These are phyloP conservation scores for Paradendryphiella salina DNA, from an alignment of 2,329 filamentous ascomycete genomes.

Conservation along the genomic window DNA sequence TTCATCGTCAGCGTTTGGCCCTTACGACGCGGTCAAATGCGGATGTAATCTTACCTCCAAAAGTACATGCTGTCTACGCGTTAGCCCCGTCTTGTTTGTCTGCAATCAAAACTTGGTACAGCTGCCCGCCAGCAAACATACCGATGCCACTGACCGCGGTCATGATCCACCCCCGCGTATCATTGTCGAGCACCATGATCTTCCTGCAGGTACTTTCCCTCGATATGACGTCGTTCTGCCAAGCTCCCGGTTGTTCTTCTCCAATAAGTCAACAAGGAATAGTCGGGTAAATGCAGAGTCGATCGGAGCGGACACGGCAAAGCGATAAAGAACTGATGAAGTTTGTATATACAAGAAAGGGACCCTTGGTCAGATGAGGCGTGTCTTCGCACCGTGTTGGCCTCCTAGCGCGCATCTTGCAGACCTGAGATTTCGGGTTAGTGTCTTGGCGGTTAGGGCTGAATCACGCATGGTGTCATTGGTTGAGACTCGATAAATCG, in stretches of 20 bases:
- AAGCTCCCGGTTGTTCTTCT: slow-evolving; percentile 3
- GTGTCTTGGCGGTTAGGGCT: slow-evolving; percentile 9
- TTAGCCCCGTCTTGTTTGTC: slow-evolving; percentile 16
- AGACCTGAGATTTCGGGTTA: slow-evolving; percentile 6
- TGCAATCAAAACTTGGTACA: background rate
- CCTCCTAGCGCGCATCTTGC: slow-evolving; percentile 9
- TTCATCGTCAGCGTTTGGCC: slow-evolving; percentile 43
- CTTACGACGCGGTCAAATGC: background rate
- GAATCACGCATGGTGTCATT: slow-evolving; percentile 9
- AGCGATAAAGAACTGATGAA: slow-evolving; percentile 6
- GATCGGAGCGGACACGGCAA: background rate
- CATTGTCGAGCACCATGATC: slow-evolving; percentile 51
- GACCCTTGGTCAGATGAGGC: slow-evolving; percentile 12
- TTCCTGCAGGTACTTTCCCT: slow-evolving; percentile 9
- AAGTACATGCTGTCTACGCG: slow-evolving; percentile 40
- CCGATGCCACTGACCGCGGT: slow-evolving; percentile 76
- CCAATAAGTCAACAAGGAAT: background rate
- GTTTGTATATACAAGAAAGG: slow-evolving; percentile 8
- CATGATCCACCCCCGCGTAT: slow-evolving; percentile 94
- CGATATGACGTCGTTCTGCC: slow-evolving; percentile 29
- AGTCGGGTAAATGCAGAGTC: slow-evolving; percentile 1
- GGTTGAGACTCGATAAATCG: background rate
- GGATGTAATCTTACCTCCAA: slow-evolving; percentile 36
- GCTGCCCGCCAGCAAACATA: slow-evolving; percentile 41
- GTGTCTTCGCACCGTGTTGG: slow-evolving; percentile 23